phyloP scores from a whole-genome alignment of 257 asterid species.

The Agastache rugosa region DNA sequence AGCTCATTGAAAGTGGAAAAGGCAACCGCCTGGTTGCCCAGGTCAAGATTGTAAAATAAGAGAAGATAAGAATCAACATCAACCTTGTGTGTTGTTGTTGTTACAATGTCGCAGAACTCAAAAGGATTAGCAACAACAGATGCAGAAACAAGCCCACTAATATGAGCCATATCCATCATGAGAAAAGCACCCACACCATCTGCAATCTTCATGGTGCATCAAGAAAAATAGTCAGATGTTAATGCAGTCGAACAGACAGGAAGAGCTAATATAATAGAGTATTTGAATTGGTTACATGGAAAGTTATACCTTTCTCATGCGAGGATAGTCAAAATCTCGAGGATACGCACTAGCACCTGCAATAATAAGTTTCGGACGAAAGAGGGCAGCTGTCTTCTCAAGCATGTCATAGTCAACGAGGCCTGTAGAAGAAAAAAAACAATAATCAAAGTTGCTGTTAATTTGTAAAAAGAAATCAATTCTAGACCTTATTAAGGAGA shows the following conservation, averaged over 20 bases:
- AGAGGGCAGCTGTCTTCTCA: conserved; percentile 82
- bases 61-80: conserved; percentile 24
- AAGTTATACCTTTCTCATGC: conserved; percentile 77
- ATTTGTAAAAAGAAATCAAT: neutral
- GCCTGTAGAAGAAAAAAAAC: conserved; percentile 50
- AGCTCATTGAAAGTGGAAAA: neutral
- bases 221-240: conserved; percentile 27
- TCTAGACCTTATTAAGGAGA: neutral
- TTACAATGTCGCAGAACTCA: conserved; percentile 89
- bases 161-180: conserved; percentile 99
- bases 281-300: neutral
- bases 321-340: conserved; percentile 90
- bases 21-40: neutral
- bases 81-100: conserved; percentile 98
- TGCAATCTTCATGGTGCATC: conserved; percentile 61
- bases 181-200: conserved; percentile 94
- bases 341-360: conserved; percentile 98
- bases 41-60: neutral
- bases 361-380: conserved; percentile 92
- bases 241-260: neutral
- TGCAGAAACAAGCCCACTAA: conserved; percentile 96
- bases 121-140: conserved; percentile 93
- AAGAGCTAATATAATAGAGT: neutral
- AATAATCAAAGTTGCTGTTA: neutral
- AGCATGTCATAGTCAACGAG: conserved; percentile 91